Evolutionary conservation across 2,329 filamentous ascomycete species (phyloP).

Genomic region (Cladosporium sp.): DNA sequence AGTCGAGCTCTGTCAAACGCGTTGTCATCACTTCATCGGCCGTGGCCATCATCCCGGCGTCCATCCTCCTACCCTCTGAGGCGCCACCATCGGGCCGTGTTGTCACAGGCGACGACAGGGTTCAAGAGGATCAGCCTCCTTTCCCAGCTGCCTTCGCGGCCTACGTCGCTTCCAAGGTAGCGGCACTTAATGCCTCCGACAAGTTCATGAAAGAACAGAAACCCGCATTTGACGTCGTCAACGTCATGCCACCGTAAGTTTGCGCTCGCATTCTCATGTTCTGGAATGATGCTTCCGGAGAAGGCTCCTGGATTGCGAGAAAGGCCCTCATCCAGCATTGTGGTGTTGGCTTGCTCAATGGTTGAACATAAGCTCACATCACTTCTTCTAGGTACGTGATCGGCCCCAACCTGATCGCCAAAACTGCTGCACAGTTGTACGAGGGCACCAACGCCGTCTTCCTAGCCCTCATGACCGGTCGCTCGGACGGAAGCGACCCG

Average conservation of each 20-base stretch:
- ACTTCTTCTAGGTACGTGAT: conserved; percentile 12
- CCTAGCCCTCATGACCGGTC: conserved; percentile 15
- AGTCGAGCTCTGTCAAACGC: conserved; percentile 29
- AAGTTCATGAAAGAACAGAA: conserved; percentile 15
- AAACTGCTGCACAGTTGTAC: conserved; percentile 11
- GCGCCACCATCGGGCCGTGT: neutral
- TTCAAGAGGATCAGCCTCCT: neutral
- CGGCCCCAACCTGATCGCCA: conserved; percentile 21
- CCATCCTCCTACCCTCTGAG: neutral
- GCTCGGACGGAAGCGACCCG: conserved; percentile 13
- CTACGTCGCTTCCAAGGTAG: conserved; percentile 16
- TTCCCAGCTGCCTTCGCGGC: conserved; percentile 5
- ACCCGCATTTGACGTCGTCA: conserved; percentile 17
- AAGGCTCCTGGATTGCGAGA: neutral
- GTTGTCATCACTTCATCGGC: conserved; percentile 34
- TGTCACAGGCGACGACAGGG: neutral
- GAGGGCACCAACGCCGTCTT: conserved; percentile 17
- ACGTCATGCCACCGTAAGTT: conserved; percentile 17
- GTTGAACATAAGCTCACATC: neutral
- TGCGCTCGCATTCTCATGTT: neutral
- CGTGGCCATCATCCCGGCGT: conserved; percentile 1
- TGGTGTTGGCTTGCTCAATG: neutral
- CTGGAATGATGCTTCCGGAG: neutral
- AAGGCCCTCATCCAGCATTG: no score
- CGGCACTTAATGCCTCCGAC: conserved; percentile 14